Conservation (phyloP, 1,139 yeast genomes). For the Diutina scorzettiae region DNA sequence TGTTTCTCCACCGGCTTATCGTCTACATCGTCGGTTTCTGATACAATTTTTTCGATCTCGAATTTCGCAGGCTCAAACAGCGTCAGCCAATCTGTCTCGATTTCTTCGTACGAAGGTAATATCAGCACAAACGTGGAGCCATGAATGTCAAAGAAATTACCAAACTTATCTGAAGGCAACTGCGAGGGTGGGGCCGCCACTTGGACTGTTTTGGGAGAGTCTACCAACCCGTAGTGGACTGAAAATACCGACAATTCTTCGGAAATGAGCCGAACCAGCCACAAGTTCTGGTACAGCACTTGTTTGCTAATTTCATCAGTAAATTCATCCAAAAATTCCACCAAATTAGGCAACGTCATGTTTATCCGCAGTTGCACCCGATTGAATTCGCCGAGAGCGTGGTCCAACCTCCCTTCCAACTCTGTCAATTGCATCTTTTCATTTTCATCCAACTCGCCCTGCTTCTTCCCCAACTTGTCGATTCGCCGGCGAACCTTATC, state of each 20-base stretch:
- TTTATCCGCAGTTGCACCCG: conserved; percentile 29
- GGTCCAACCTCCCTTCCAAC: conserved; percentile 19
- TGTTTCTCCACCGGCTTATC: conserved; percentile 18
- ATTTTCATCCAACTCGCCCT: conserved; percentile 24
- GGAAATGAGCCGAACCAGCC: conserved; percentile 19
- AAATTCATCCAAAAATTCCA: conserved; percentile 39
- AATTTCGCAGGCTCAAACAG: conserved; percentile 19
- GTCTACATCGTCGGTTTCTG: conserved; percentile 18
- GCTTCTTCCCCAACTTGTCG: conserved; percentile 30
- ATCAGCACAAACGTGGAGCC: neutral
- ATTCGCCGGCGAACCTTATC: conserved; percentile 27
- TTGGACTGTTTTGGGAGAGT: neutral
- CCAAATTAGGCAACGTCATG: conserved; percentile 33
- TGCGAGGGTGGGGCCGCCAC: neutral
- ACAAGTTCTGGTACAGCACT: conserved; percentile 21
- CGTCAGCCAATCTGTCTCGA: conserved; percentile 25
- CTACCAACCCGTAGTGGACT: conserved; percentile 26
- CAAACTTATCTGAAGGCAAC: conserved; percentile 2
- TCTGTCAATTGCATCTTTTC: conserved; percentile 22
- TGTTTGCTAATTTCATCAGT: conserved; percentile 29
- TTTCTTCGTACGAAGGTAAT: conserved; percentile 10
- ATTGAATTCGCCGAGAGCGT: conserved; percentile 19
- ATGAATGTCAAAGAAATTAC: neutral
- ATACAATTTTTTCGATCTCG: conserved; percentile 27
- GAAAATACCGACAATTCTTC: conserved; percentile 21